These are phyloP conservation scores for Pseudopyricularia cyperi DNA, from an alignment of 2,329 filamentous ascomycete species.

Conservation along the genomic window DNA sequence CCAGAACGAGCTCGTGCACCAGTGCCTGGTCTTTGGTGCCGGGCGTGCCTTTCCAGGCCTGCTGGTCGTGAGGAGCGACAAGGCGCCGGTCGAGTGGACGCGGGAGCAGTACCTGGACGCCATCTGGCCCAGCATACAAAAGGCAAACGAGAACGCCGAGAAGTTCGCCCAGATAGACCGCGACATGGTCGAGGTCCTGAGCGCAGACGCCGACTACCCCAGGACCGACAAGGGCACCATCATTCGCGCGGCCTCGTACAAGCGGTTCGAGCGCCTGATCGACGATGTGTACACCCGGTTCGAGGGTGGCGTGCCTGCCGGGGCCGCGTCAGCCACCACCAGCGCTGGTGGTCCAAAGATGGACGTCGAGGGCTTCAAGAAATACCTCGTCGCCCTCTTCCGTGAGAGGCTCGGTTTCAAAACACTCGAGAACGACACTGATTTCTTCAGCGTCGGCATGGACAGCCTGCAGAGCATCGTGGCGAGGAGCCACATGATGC, in stretches of 20 bases:
- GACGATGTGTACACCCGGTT: slow-evolving; percentile 21
- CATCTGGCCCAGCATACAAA: slow-evolving; percentile 20
- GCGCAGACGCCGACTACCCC: slow-evolving; percentile 25
- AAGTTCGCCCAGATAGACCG: slow-evolving; percentile 25
- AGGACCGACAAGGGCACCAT: slow-evolving; percentile 40
- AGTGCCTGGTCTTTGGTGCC: slow-evolving; percentile 38
- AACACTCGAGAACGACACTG: slow-evolving; percentile 24
- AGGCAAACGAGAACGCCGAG: slow-evolving; percentile 16
- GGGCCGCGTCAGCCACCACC: neutral
- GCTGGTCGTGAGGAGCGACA: slow-evolving; percentile 37
- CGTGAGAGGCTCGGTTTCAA: slow-evolving; percentile 11
- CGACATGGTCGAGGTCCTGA: slow-evolving; percentile 36
- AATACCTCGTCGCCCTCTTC: slow-evolving; percentile 19
- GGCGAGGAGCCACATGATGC: slow-evolving; percentile 37
- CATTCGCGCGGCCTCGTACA: slow-evolving; percentile 35
- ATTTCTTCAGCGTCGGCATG: slow-evolving; percentile 45
- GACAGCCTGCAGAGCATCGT: slow-evolving; percentile 47
- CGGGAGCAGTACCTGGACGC: slow-evolving; percentile 15
- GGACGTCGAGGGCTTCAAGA: slow-evolving; percentile 15
- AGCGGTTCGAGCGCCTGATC: slow-evolving; percentile 27
- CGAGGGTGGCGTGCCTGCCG: slow-evolving; percentile 5
- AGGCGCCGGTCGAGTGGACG: slow-evolving; percentile 15
- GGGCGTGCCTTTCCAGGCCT: slow-evolving; percentile 32
- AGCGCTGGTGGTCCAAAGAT: slow-evolving; percentile 8
- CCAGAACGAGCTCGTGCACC: slow-evolving; percentile 27